phyloP scores from a whole-genome alignment of 2,329 filamentous ascomycete genomes.

The Ascochyta viciae-villosae region DNA sequence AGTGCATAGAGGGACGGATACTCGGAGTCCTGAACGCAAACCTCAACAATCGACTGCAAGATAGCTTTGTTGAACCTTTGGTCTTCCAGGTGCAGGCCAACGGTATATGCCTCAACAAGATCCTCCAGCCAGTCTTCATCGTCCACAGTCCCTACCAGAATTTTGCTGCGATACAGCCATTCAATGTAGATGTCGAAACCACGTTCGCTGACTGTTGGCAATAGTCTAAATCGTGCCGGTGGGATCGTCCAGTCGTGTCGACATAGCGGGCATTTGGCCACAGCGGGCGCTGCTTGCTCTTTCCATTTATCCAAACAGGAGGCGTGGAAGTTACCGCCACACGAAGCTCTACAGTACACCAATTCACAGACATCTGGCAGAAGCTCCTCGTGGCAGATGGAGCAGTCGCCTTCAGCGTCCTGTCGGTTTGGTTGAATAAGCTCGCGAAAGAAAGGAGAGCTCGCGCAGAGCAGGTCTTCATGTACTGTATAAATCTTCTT shows the following conservation, averaged over 20 bases:
- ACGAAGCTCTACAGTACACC: not conserved
- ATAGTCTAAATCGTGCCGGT: not conserved
- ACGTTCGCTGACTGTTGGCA: not conserved
- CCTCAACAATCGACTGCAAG: no score
- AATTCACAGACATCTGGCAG: not conserved
- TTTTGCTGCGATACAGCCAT: not conserved
- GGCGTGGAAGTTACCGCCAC: not conserved
- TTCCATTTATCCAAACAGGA: not conserved
- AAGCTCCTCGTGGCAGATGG: not conserved
- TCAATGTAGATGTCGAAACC: not conserved
- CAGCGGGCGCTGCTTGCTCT: not conserved
- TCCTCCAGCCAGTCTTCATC: no score
- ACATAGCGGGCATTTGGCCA: not conserved
- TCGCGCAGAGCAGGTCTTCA: constrained; percentile 1
- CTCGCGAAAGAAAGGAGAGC: not conserved
- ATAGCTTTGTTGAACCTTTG: no score
- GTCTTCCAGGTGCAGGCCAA: no score
- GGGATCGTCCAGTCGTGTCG: not conserved
- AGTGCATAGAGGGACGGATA: no score
- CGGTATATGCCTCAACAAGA: no score
- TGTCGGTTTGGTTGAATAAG: not conserved
- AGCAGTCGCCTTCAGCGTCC: not conserved
- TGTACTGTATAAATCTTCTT: not conserved
- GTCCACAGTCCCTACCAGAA: no score
- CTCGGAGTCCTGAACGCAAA: no score